phyloP scores from a whole-genome alignment of 441 rosid species.

The Adansonia gregorii region DNA sequence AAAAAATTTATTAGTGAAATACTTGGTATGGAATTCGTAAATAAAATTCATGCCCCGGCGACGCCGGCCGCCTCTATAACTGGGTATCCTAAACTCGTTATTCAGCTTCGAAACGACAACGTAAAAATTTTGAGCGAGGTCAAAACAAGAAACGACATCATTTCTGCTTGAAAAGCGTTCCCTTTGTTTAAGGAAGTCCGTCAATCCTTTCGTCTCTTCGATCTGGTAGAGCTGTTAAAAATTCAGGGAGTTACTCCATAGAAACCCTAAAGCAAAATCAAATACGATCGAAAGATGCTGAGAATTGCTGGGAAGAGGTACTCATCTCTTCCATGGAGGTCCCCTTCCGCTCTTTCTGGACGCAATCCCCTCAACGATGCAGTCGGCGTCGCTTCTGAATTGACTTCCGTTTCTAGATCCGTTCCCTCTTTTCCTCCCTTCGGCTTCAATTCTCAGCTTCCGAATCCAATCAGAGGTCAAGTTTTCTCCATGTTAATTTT shows the following conservation, averaged over 20 bases:
- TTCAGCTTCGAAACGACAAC: conserved; percentile 10
- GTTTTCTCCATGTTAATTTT: not conserved
- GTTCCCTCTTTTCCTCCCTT: conserved; percentile 15
- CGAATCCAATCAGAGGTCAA: conserved; percentile 51
- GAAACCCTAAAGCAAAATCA: conserved; percentile 38
- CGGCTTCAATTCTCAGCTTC: conserved; percentile 33
- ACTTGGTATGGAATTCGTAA: not conserved
- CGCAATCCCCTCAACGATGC: conserved; percentile 35
- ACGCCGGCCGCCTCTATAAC: not conserved
- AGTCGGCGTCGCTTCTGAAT: conserved; percentile 24
- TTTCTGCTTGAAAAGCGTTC: not conserved
- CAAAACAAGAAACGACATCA: not conserved
- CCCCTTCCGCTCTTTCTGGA: conserved; percentile 45
- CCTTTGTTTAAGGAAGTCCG: too few relatives aligned
- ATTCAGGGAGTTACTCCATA: not conserved
- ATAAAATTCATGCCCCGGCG: not conserved
- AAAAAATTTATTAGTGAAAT: too few relatives aligned
- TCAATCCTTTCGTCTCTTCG: not conserved
- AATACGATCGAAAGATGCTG: conserved; percentile 48
- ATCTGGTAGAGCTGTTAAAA: not conserved
- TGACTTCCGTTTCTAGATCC: conserved; percentile 41
- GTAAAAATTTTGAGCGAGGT: not conserved
- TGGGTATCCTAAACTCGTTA: not conserved
- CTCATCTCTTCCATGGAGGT: conserved; percentile 50
- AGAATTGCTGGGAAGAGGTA: conserved; percentile 78